A percentile compares a stretch with the other conserved stretches of the same genome.
Evolutionary conservation across 768 basidiomycete species (phyloP).

Genomic region (Saitozyma podzolica): DNA sequence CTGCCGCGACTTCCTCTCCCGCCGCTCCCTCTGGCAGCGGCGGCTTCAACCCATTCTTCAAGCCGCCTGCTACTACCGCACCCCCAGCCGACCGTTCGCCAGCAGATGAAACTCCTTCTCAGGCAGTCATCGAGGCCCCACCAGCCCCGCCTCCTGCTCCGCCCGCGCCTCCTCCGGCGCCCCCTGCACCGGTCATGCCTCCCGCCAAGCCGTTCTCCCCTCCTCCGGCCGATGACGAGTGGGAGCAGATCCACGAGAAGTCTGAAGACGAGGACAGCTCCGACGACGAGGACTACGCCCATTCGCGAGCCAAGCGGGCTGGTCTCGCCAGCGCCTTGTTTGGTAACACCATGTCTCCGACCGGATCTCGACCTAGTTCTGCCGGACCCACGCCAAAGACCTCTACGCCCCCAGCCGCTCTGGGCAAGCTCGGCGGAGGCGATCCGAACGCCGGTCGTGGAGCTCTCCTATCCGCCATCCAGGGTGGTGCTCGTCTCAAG

Average conservation of each 20-base stretch:
- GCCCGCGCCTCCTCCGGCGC: conserved; percentile 34
- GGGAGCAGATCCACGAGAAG: conserved; percentile 79
- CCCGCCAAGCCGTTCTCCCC: conserved; percentile 54
- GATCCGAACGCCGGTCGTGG: conserved; percentile 49
- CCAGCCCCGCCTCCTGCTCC: conserved; percentile 27
- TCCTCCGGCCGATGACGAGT: conserved; percentile 65
- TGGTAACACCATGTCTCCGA: conserved; percentile 56
- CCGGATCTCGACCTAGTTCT: conserved; percentile 50
- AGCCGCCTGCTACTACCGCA: conserved; percentile 45
- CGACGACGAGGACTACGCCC: conserved; percentile 76
- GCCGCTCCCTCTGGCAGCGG: conserved; percentile 54
- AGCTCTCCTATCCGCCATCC: conserved; percentile 76
- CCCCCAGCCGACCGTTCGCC: conserved; percentile 54
- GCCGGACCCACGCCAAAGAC: conserved; percentile 29
- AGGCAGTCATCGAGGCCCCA: background rate
- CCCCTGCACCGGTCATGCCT: conserved; percentile 26
- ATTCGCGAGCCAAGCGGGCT: conserved; percentile 64
- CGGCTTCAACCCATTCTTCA: conserved; percentile 76
- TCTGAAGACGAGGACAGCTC: conserved; percentile 62
- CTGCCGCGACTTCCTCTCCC: conserved; percentile 47
- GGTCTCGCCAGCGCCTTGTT: conserved; percentile 79
- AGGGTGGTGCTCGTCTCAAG: conserved; percentile 67
- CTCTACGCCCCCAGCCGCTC: conserved; percentile 52
- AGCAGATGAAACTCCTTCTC: conserved; percentile 27
- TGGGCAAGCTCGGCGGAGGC: conserved; percentile 56